Conservation (phyloP, 305 asterid genomes). For the Fraxinus floribunda region DNA sequence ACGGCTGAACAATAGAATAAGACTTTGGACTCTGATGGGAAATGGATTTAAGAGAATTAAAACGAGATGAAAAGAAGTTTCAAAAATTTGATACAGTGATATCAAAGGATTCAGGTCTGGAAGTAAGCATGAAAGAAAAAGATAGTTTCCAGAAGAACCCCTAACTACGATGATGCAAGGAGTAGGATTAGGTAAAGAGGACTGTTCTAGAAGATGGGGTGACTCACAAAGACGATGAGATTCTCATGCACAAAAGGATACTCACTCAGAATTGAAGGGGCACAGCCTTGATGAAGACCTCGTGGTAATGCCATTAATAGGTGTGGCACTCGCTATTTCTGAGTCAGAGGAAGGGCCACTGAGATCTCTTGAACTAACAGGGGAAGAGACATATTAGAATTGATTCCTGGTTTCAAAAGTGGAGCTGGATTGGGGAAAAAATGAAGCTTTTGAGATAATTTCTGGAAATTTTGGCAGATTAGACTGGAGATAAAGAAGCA, state of each 20-base stretch:
- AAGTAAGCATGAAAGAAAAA: not conserved
- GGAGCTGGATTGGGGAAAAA: not conserved
- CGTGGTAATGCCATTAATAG: no score
- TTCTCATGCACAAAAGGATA: not conserved
- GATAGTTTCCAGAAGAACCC: not conserved
- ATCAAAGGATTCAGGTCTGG: not conserved
- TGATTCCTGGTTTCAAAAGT: not conserved
- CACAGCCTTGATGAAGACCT: no score
- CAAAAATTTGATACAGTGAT: not conserved
- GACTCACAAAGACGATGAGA: not conserved
- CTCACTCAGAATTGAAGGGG: no score
- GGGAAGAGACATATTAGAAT: not conserved
- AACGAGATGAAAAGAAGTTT: not conserved
- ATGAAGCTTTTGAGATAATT: not conserved
- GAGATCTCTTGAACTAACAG: not conserved
- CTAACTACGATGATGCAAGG: not conserved
- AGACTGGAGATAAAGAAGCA: not conserved
- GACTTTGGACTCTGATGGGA: not conserved
- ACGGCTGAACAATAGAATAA: not conserved
- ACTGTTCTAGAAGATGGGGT: not conserved
- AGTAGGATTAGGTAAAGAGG: not conserved
- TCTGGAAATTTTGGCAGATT: not conserved
- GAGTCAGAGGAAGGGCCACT: no score
- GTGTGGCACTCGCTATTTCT: no score
- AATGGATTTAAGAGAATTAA: not conserved